Evolutionary conservation across 495 filamentous ascomycete species (phyloP).

Genomic region (Penicillium goetzii): DNA sequence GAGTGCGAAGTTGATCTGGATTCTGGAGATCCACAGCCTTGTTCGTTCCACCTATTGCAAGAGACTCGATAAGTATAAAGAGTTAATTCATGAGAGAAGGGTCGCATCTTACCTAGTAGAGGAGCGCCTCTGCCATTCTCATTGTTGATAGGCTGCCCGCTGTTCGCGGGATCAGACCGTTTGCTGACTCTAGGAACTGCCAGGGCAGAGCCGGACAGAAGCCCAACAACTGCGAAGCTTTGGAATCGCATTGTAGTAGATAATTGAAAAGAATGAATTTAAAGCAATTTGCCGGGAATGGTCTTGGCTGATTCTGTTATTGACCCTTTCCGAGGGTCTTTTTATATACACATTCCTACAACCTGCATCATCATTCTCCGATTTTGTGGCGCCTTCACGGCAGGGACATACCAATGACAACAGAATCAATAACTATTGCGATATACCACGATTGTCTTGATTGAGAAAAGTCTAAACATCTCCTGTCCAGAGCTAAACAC

Average conservation of each 20-base stretch:
- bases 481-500: not conserved
- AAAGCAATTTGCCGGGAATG: not conserved
- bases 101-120: constrained; percentile 49
- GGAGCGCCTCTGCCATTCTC: constrained; percentile 58
- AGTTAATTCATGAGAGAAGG: not conserved
- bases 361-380: not conserved
- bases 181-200: constrained; percentile 32
- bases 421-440: constrained; percentile 19
- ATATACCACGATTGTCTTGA: not conserved
- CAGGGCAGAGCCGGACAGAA: constrained; percentile 27
- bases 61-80: not conserved
- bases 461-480: not conserved
- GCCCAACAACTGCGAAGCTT: constrained; percentile 19
- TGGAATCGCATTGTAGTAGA: constrained; percentile 27
- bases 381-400: not conserved
- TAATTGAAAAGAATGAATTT: not conserved
- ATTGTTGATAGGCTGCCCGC: constrained; percentile 56
- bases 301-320: not conserved
- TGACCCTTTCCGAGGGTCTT: not conserved
- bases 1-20: constrained; percentile 60
- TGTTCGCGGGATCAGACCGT: constrained; percentile 43
- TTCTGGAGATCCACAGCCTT: constrained; percentile 55
- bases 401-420: constrained; percentile 3
- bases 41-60: constrained; percentile 38
- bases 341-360: constrained; percentile 9